Percentiles rank a stretch among this genome's conserved stretches.
Conservation (phyloP, 495 filamentous ascomycete genomes). For the Glarea lozoyensis region DNA sequence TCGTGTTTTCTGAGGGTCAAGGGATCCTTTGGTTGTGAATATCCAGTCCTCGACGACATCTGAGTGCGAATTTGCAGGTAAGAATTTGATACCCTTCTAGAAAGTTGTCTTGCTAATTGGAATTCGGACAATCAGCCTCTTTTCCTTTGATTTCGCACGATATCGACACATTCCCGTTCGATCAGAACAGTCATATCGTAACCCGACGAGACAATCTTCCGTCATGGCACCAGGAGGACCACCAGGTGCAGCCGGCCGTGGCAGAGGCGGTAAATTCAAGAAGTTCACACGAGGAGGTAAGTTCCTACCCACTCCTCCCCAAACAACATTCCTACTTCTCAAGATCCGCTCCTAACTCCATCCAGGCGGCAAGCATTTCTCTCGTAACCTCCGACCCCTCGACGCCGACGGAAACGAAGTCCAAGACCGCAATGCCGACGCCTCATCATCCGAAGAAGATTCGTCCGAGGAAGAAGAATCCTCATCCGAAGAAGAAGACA, state of each 20-base stretch:
- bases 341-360: conserved; percentile 3
- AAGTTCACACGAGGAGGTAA: conserved; percentile 88
- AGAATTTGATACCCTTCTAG: no score
- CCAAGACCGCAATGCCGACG: conserved; percentile 53
- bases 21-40: no score
- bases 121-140: no score
- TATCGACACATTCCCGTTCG: no score
- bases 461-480: conserved; percentile 37
- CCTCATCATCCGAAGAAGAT: conserved; percentile 36
- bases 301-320: conserved; percentile 17
- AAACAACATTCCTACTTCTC: background rate
- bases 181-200: no score
- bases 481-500: conserved; percentile 39
- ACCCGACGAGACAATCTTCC: no score
- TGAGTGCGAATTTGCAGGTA: no score
- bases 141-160: no score
- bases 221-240: conserved; percentile 54
- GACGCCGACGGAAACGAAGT: conserved; percentile 74
- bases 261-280: conserved; percentile 85
- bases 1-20: background rate
- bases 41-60: no score
- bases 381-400: conserved; percentile 74
- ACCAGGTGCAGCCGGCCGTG: conserved; percentile 42
- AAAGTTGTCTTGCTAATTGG: no score
- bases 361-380: conserved; percentile 91